Conservation (phyloP, 805 yeast species). For the Teunomyces gatunensis region DNA sequence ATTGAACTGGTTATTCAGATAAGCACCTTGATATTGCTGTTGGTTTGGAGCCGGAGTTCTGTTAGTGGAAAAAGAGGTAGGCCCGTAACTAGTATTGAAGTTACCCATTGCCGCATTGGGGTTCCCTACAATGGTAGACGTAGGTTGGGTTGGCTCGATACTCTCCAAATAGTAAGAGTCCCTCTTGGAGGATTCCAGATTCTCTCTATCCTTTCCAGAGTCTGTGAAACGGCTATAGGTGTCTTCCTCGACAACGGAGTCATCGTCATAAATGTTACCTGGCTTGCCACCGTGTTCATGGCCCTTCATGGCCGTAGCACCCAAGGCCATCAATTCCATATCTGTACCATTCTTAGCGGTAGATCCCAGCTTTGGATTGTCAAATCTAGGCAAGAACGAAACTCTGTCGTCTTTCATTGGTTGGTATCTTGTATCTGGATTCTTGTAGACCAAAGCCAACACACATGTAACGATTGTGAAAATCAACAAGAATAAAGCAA, state of each 20-base stretch:
- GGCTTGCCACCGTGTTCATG: constrained; percentile 42
- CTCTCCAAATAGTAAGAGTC: constrained; percentile 27
- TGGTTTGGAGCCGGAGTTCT: not conserved
- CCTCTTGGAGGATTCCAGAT: constrained; percentile 19
- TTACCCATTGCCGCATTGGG: constrained; percentile 14
- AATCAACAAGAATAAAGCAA: constrained; percentile 76
- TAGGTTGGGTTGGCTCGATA: constrained; percentile 42
- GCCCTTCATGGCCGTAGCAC: constrained; percentile 66
- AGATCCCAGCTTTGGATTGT: constrained; percentile 26
- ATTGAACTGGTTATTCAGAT: not conserved
- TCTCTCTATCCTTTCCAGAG: constrained; percentile 11
- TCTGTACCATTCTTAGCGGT: constrained; percentile 33
- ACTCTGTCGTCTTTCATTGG: constrained; percentile 97
- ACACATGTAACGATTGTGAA: constrained; percentile 87
- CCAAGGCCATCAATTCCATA: constrained; percentile 69
- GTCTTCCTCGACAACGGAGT: constrained; percentile 29
- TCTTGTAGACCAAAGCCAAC: constrained; percentile 78
- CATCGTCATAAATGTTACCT: constrained; percentile 27
- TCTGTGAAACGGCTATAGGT: constrained; percentile 4
- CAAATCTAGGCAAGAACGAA: constrained; percentile 80
- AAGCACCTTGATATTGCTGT: constrained; percentile 1
- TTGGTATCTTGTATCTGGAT: constrained; percentile 93
- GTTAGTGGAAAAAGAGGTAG: not conserved
- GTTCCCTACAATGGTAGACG: constrained; percentile 42
- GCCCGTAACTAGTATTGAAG: constrained; percentile 1